A percentile compares a stretch with the other conserved stretches of the same genome.
phyloP scores from a whole-genome alignment of 2,329 filamentous ascomycete genomes.

The Colletotrichum orbiculare region DNA sequence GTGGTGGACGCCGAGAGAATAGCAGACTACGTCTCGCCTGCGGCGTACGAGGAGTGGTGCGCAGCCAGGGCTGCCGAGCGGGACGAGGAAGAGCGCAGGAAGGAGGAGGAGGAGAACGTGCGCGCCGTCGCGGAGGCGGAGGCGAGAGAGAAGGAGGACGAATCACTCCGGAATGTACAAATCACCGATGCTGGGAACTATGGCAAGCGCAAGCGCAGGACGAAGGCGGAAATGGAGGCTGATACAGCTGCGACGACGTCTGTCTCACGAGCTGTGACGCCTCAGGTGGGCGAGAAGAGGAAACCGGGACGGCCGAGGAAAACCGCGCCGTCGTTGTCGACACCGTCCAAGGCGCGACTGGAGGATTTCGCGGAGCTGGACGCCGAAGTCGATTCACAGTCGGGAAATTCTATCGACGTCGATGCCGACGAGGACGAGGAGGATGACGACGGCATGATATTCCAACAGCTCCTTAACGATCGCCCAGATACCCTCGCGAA shows the following conservation, averaged over 20 bases:
- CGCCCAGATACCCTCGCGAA: too few species aligned
- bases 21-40: slow-evolving; percentile 68
- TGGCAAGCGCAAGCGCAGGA: slow-evolving; percentile 11
- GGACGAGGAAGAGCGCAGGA: slow-evolving; percentile 50
- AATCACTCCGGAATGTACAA: slow-evolving; percentile 16
- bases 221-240: neutral
- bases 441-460: slow-evolving; percentile 12
- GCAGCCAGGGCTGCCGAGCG: slow-evolving; percentile 55
- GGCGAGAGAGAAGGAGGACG: slow-evolving; percentile 3
- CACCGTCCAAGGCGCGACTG: slow-evolving; percentile 47
- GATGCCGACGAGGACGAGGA: slow-evolving; percentile 40
- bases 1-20: slow-evolving; percentile 59
- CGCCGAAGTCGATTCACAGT: slow-evolving; percentile 39
- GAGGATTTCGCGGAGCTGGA: slow-evolving; percentile 43
- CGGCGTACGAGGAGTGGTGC: slow-evolving; percentile 68
- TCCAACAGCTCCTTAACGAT: slow-evolving; percentile 15
- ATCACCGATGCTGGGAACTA: neutral
- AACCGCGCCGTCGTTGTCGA: slow-evolving; percentile 49
- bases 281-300: slow-evolving; percentile 41
- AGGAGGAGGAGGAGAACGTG: slow-evolving; percentile 41
- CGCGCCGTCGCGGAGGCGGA: slow-evolving; percentile 21
- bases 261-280: slow-evolving; percentile 36
- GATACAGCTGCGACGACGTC: neutral
- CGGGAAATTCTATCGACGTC: slow-evolving; percentile 16
- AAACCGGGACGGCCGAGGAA: slow-evolving; percentile 40